phyloP scores from a whole-genome alignment of 495 filamentous ascomycete species.

The Hypoxylon lienhwacheense region DNA sequence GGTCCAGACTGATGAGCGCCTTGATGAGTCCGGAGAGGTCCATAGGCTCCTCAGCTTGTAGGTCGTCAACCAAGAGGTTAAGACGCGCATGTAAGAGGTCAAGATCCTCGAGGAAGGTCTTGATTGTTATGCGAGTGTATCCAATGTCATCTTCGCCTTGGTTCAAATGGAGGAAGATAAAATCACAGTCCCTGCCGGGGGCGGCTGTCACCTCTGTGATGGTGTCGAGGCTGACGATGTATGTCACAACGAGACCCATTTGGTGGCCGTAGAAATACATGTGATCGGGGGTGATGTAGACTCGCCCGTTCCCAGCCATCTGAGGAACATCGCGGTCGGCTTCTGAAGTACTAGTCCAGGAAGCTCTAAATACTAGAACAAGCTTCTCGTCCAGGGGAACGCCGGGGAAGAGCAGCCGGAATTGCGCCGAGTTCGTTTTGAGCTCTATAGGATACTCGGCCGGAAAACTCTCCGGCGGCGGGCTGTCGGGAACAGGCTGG shows the following conservation, averaged over 20 bases:
- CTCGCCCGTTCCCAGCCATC: slow-evolving; percentile 66
- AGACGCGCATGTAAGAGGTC: slow-evolving; percentile 78
- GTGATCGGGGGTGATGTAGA: slow-evolving; percentile 81
- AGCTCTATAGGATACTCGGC: slow-evolving; percentile 80
- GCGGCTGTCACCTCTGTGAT: slow-evolving; percentile 89
- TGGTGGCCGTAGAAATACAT: slow-evolving; percentile 97
- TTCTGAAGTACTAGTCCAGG: slow-evolving; percentile 52
- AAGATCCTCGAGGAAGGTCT: slow-evolving; percentile 88
- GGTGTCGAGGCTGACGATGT: slow-evolving; percentile 67
- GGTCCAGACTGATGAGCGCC: slow-evolving; percentile 61
- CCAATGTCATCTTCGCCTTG: slow-evolving; percentile 60
- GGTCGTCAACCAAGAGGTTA: slow-evolving; percentile 78
- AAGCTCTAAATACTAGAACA: slow-evolving; percentile 66
- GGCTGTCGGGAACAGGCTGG: slow-evolving; percentile 46
- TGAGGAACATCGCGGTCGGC: slow-evolving; percentile 40
- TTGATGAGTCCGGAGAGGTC: slow-evolving; percentile 53
- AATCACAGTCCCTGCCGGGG: slow-evolving; percentile 87
- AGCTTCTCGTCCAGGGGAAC: slow-evolving; percentile 73
- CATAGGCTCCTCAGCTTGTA: slow-evolving; percentile 65
- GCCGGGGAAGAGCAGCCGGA: slow-evolving; percentile 84
- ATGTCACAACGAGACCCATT: slow-evolving; percentile 85
- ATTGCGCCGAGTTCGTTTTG: slow-evolving; percentile 88
- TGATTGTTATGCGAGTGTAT: slow-evolving; percentile 76
- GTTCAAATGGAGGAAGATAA: slow-evolving; percentile 84
- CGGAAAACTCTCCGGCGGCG: slow-evolving; percentile 65